Evolutionary conservation across 257 asterid genomes (phyloP).

Genomic region (Solanum bukasovii): DNA sequence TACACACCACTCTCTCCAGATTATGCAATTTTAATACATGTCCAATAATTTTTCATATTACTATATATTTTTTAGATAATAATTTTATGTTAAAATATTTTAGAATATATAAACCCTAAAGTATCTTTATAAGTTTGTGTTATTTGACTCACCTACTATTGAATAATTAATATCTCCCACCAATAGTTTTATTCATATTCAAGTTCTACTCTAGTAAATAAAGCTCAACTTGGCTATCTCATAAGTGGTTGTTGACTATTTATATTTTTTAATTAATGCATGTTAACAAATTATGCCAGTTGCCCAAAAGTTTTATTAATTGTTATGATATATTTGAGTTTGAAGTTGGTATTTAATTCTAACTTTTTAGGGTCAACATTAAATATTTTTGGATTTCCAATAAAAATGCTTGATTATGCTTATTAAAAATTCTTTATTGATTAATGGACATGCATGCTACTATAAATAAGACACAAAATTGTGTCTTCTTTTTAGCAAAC

Average conservation of each 20-base stretch:
- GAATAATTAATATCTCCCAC: neutral
- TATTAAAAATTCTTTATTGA: neutral
- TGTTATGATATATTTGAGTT: neutral
- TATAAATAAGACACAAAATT: neutral
- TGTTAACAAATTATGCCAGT: neutral
- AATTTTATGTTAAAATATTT: neutral
- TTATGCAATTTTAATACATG: neutral
- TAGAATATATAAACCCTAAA: neutral
- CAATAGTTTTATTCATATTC: neutral
- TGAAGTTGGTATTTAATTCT: neutral
- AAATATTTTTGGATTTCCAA: neutral
- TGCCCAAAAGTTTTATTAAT: neutral
- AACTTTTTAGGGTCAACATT: neutral
- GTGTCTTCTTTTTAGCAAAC: too few relatives aligned
- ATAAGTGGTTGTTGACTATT: neutral
- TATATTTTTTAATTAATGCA: neutral
- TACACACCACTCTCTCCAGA: neutral
- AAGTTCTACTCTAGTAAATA: neutral
- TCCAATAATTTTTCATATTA: neutral
- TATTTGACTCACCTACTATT: neutral
- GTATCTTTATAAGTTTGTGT: neutral
- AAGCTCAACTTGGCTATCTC: neutral
- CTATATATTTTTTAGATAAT: neutral
- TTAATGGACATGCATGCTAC: neutral
- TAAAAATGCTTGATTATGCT: neutral